Conservation (phyloP, 2,329 filamentous ascomycete genomes). For the Macrophomina phaseolina region DNA sequence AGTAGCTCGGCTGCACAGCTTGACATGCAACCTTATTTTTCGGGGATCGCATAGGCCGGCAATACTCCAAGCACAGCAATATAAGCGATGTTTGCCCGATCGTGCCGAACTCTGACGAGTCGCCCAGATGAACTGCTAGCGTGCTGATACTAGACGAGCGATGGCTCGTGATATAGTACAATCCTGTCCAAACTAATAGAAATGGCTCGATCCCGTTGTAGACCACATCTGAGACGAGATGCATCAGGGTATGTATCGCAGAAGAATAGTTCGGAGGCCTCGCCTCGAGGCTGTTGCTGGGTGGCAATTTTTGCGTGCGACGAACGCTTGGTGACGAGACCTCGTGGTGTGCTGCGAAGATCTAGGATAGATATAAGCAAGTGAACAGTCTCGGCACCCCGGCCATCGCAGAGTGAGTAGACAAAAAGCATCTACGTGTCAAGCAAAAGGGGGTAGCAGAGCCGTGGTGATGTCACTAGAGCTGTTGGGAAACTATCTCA, state of each 20-base stretch:
- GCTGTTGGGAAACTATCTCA: background rate
- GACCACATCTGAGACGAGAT: background rate
- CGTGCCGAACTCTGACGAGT: background rate
- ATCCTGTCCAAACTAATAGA: background rate
- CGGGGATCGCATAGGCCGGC: background rate
- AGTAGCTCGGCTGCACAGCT: background rate
- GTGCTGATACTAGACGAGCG: background rate
- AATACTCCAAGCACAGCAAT: background rate
- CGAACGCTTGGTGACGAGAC: background rate
- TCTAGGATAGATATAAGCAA: background rate
- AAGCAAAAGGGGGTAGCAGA: background rate
- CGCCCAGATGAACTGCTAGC: background rate
- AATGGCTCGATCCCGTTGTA: background rate
- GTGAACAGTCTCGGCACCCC: background rate
- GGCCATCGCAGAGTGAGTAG: no score
- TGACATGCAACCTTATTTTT: background rate
- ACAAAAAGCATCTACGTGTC: background rate
- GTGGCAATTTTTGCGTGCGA: background rate
- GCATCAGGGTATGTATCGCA: background rate
- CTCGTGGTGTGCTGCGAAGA: background rate
- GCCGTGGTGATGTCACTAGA: slow-evolving; percentile 2
- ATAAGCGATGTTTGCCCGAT: background rate
- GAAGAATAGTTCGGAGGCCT: background rate
- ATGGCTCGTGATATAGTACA: background rate
- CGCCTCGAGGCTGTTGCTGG: background rate